Evolutionary conservation across 2,329 filamentous ascomycete genomes (phyloP).

Genomic region (Cyphellophora attinorum): DNA sequence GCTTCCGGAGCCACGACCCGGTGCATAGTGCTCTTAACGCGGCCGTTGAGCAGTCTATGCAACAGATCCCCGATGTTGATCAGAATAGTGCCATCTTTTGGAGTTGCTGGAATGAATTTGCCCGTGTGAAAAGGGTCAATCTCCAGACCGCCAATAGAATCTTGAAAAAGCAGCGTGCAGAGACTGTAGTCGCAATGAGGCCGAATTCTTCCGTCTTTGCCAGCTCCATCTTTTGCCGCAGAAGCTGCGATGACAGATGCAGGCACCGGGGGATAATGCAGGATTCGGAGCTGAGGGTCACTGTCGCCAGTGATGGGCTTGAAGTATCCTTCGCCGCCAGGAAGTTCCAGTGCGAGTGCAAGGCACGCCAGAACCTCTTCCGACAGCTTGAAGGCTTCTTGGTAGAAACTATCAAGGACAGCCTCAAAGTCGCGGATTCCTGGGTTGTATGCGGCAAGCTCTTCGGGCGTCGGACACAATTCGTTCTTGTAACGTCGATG

Average conservation of each 20-base stretch:
- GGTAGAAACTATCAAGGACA: slow-evolving; percentile 45
- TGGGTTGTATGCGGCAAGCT: slow-evolving; percentile 37
- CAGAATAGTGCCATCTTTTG: slow-evolving; percentile 37
- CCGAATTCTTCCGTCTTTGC: slow-evolving; percentile 21
- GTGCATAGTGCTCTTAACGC: slow-evolving; percentile 43
- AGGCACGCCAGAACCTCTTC: too few species aligned
- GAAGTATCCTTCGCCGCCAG: too few species aligned
- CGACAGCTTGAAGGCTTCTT: too few species aligned
- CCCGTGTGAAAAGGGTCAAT: slow-evolving; percentile 21
- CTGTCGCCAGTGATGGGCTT: too few species aligned
- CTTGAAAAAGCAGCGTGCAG: slow-evolving; percentile 39
- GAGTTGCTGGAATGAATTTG: slow-evolving; percentile 16
- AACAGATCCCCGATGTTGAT: slow-evolving; percentile 46
- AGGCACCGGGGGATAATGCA: slow-evolving; percentile 46
- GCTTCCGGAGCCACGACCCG: slow-evolving; percentile 29
- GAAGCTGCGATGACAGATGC: slow-evolving; percentile 42
- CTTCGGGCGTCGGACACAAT: slow-evolving; percentile 16
- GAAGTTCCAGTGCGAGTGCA: too few species aligned
- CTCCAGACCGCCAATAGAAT: slow-evolving; percentile 38
- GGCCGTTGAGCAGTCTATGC: slow-evolving; percentile 42
- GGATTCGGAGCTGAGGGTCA: too few species aligned
- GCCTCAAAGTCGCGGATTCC: slow-evolving; percentile 30
- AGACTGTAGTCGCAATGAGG: slow-evolving; percentile 35
- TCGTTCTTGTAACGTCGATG: slow-evolving; percentile 13
- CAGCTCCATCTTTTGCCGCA: slow-evolving; percentile 46